Evolutionary conservation across 108 stramenopile species (phyloP), one percentile per base, ranked within the genome.

Genomic region (Aurantiochytrium sp.): DNA sequence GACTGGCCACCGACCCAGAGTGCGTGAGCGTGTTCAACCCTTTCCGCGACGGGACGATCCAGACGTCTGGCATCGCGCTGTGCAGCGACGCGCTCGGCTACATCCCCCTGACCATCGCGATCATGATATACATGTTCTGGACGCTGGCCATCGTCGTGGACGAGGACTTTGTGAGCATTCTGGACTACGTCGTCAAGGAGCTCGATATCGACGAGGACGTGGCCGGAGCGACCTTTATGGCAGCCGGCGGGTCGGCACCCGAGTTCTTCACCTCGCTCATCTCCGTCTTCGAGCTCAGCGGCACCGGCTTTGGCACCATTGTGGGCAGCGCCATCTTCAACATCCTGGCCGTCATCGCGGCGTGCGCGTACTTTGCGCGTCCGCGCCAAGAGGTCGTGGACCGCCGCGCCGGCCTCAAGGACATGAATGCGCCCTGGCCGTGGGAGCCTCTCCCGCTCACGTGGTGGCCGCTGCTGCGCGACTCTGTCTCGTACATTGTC

Each of bases 271-370:
- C 95, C 10, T 88, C 90, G n/a, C 89, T 95, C 86, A 93, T 96
- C 45, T 81, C 73, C 30, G 73, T 81, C 30, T 41, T 81, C 12
- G 73, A 81, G 59, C 94, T 94, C 53, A 91, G 90, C 37, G 93
- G 93, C 53, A 91, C 95, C 54, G 96, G 96, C 24, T 94, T 96
- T 86, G 96, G 96, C 52, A 96, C 96, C 37, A 96, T 96, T 87
- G 94, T 96, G 10, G 96, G 96, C 22, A 92, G 92, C 4, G 96
- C 95, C 24, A 94, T 94, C 55, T 96, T 96, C 89, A 96, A 96
- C 89, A 94, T 95, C 15, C 89, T 96, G 17, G 94, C 95, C 86
- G 95, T 96, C 55, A 95, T 95, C 87, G 96, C 90, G 59, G 92
- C 91, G 89, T 95, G 96, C 87, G 91, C 94, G 45, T 68, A 95